Conservation (phyloP, 108 stramenopile genomes). For the Nitzschia sp. region DNA sequence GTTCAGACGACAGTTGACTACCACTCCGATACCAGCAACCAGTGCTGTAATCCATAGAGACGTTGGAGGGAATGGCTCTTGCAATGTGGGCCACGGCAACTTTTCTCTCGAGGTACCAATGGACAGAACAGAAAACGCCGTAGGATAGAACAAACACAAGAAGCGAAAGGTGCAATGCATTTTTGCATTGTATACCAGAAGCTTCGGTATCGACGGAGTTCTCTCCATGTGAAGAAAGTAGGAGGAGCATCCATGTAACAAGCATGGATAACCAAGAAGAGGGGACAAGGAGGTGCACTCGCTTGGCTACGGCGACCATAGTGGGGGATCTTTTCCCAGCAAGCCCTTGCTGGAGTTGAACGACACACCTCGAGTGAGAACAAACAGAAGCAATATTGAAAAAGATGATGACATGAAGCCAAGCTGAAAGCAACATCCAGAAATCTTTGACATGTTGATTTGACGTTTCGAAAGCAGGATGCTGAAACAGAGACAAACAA, state of each 20-base stretch:
- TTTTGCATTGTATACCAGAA: too few species aligned
- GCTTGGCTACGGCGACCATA: not conserved
- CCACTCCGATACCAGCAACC: not conserved
- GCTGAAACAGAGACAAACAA: conserved; percentile 1
- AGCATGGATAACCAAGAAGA: conserved; percentile 21
- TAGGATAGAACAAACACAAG: conserved; percentile 7
- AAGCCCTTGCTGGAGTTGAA: not conserved
- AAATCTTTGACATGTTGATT: not conserved
- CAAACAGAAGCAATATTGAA: conserved; percentile 17
- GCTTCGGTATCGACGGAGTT: not conserved
- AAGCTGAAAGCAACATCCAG: conserved; percentile 7
- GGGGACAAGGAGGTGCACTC: not conserved
- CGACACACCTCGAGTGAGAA: not conserved
- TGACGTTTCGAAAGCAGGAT: too few species aligned
- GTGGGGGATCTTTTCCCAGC: too few species aligned
- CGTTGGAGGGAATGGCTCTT: not conserved
- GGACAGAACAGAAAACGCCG: conserved; percentile 1
- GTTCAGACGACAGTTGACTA: not conserved
- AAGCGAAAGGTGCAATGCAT: conserved; percentile 1
- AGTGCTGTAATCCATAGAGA: not conserved
- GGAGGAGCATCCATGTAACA: not conserved
- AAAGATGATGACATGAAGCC: conserved; percentile 20
- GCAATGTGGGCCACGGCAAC: not conserved
- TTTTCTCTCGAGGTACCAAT: conserved; percentile 8
- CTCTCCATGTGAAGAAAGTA: not conserved